Evolutionary conservation across 2,329 filamentous ascomycete species (phyloP).

Genomic region (Pseudocercospora fuligena): DNA sequence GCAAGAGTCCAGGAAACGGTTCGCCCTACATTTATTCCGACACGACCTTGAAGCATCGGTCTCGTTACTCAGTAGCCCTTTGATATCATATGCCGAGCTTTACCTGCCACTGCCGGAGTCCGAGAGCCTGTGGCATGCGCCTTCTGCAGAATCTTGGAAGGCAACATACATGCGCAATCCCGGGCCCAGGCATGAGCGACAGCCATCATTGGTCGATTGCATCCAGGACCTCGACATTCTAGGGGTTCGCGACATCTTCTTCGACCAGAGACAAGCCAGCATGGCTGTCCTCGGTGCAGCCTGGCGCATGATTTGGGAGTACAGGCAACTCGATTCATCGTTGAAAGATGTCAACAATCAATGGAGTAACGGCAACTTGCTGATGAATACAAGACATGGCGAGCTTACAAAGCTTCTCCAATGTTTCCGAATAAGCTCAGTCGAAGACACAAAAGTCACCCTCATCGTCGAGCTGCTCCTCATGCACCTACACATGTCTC

Average conservation of each 20-base stretch:
- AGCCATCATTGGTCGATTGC: constrained; percentile 61
- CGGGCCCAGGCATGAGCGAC: constrained; percentile 45
- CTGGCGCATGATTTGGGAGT: constrained; percentile 70
- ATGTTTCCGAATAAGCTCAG: constrained; percentile 52
- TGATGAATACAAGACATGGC: constrained; percentile 61
- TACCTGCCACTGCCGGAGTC: constrained; percentile 68
- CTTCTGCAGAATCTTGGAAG: constrained; percentile 69
- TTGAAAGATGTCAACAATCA: constrained; percentile 55
- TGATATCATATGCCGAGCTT: constrained; percentile 72
- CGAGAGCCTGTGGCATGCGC: constrained; percentile 68
- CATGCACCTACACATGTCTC: constrained; percentile 67
- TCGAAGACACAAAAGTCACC: constrained; percentile 41
- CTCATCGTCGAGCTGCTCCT: constrained; percentile 58
- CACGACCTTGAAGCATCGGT: constrained; percentile 72
- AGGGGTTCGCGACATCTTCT: constrained; percentile 52
- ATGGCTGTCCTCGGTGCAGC: constrained; percentile 68
- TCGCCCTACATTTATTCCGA: constrained; percentile 68
- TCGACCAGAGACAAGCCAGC: constrained; percentile 63
- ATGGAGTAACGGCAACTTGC: constrained; percentile 44
- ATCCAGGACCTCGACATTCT: constrained; percentile 62
- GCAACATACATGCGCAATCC: constrained; percentile 55
- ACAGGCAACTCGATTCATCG: constrained; percentile 63
- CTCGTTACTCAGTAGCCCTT: constrained; percentile 66
- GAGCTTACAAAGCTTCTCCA: constrained; percentile 66
- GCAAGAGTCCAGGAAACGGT: constrained; percentile 69